Percentiles rank a stretch among this genome's conserved stretches.
phyloP scores from a whole-genome alignment of 2,329 filamentous ascomycete species.

The Penicillium frequentans region DNA sequence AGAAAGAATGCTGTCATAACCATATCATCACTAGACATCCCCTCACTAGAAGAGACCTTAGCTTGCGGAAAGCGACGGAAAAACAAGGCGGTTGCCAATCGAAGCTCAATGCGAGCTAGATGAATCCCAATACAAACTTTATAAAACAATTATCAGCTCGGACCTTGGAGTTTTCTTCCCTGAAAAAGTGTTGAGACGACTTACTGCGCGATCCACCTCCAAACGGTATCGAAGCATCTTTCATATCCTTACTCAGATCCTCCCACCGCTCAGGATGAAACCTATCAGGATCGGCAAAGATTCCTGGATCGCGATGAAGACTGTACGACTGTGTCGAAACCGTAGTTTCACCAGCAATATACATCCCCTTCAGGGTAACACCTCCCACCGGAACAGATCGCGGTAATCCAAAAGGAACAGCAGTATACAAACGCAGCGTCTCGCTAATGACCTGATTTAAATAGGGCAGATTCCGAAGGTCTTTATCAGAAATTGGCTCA shows the following conservation, averaged over 20 bases:
- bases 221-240: constrained; percentile 66
- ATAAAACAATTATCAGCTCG: background rate
- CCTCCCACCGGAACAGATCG: constrained; percentile 41
- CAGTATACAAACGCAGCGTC: constrained; percentile 41
- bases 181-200: constrained; percentile 1
- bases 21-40: constrained; percentile 41
- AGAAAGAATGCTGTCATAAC: constrained; percentile 46
- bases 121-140: constrained; percentile 66
- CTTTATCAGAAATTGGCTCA: constrained; percentile 27
- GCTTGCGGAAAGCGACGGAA: constrained; percentile 41
- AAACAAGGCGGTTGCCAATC: constrained; percentile 53
- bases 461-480: constrained; percentile 45
- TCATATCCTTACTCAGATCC: constrained; percentile 38
- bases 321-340: constrained; percentile 56
- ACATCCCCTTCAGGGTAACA: constrained; percentile 41
- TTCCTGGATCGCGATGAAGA: constrained; percentile 54
- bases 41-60: constrained; percentile 19
- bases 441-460: constrained; percentile 33
- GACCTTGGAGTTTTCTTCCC: background rate
- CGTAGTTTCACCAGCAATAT: constrained; percentile 53
- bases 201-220: constrained; percentile 62
- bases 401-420: constrained; percentile 34
- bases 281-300: constrained; percentile 51
- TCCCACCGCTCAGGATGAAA: constrained; percentile 32
- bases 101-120: constrained; percentile 61